Base-by-base conservation (phyloP, 208 protist genomes). In the Phytomonas francai region DNA sequence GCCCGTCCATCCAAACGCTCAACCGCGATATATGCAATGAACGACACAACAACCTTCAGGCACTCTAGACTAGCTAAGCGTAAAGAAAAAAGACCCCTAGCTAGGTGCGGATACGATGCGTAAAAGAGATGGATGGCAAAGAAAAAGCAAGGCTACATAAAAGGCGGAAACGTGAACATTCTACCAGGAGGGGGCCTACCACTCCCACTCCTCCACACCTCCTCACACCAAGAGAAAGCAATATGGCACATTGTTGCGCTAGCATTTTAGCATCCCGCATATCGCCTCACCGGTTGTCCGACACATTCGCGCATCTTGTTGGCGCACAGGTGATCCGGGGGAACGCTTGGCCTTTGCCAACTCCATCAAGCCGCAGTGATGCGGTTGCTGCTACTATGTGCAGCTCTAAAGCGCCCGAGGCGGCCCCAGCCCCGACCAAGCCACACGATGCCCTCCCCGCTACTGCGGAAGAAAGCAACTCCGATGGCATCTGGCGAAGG, bases 401-500 rank as follows among this genome's bases (percentile, higher is more conserved):
- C 4, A 19, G 2, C 29, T 61, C 3, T 9, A 33, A 61, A 29
- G 31, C 31, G 29, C 28, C 29, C 7, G 4, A 30, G 16, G 12
- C 28, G 27, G 5, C 31, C 27, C 11, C 9, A 60, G 33, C 27
- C 27, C 14, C 39, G 8, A 19, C 12, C 2, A 49, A 49, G 39
- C 39, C 39, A 49, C 39, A 49, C 39, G 39, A 9, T 19, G 59
- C 7, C n/a, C 2, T 7, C 27, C 33, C 39, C 12, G 39, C 63
- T 78, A 82, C 34, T 75, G 32, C 25, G 87, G 61, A 19, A 89
- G 70, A 60, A 89, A 89, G 45, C 70, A 86, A 59, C 76, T 67
- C 25, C 71, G 74, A 70, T 94, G 85, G 25, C 84, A 81, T 22
- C 63, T 62, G 16, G 85, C 86, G 72, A 94, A 89, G 22, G 82